phyloP scores from a whole-genome alignment of 2,329 filamentous ascomycete species.

The Corniculantispora saksenae region DNA sequence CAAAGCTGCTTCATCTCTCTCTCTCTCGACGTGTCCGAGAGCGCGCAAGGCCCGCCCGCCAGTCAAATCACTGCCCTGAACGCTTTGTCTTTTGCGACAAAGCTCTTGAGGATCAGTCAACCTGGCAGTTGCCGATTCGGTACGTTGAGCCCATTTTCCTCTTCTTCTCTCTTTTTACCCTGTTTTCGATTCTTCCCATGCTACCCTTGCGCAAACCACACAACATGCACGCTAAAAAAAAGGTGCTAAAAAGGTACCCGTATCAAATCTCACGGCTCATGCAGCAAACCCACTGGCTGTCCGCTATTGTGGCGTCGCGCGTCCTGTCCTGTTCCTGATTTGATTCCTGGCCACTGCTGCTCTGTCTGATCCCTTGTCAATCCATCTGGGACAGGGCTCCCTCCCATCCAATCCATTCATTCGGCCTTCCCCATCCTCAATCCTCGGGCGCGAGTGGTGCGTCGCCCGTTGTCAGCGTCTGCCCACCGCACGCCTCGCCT shows the following conservation, averaged over 20 bases:
- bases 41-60: not conserved
- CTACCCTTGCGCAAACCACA: slow-evolving; percentile 5
- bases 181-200: not conserved
- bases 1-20: not conserved
- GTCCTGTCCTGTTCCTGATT: not conserved
- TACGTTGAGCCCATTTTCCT: not conserved
- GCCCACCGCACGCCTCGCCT: not conserved
- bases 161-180: not conserved
- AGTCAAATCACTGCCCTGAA: not conserved
- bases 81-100: not conserved
- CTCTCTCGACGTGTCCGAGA: not conserved
- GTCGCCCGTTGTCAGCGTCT: not conserved
- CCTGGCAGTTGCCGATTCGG: not conserved
- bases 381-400: not conserved
- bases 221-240: slow-evolving; percentile 8
- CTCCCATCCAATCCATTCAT: not conserved
- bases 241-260: slow-evolving; percentile 3
- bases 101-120: no score
- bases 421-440: not conserved
- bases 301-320: not conserved
- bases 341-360: not conserved
- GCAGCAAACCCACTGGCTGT: not conserved
- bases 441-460: not conserved
- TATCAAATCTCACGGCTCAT: slow-evolving; percentile 10
- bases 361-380: no score